These are phyloP conservation scores for Paecilomyces niveus DNA, from an alignment of 2,329 filamentous ascomycete species.

Conservation along the genomic window DNA sequence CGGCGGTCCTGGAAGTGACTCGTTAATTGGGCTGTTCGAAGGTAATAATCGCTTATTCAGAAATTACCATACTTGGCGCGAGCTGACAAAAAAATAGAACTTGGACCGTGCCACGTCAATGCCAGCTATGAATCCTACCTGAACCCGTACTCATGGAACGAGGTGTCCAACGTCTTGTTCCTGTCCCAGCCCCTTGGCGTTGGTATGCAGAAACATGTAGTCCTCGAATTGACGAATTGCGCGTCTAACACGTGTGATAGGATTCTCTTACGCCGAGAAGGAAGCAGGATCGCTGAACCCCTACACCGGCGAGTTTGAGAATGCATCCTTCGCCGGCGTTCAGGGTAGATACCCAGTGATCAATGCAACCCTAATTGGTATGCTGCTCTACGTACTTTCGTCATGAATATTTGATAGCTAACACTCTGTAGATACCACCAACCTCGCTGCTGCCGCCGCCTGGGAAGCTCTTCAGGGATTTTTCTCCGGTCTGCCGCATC, in stretches of 20 bases:
- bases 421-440: conserved; percentile 42
- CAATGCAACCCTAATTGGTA: conserved; percentile 41
- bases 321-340: conserved; percentile 34
- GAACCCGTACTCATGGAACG: conserved; percentile 56
- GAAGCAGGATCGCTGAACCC: conserved; percentile 36
- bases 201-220: conserved; percentile 25
- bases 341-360: conserved; percentile 44
- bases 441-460: conserved; percentile 48
- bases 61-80: not conserved
- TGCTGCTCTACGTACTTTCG: not conserved
- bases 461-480: conserved; percentile 53
- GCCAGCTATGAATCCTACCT: conserved; percentile 37
- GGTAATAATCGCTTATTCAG: conserved; percentile 14
- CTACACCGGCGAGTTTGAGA: conserved; percentile 40
- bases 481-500: conserved; percentile 40
- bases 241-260: conserved; percentile 10
- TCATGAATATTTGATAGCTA: not conserved
- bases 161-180: conserved; percentile 55
- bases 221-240: not conserved
- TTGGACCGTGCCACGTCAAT: conserved; percentile 39
- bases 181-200: conserved; percentile 55
- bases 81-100: conserved; percentile 17
- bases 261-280: conserved; percentile 28
- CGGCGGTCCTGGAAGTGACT: conserved; percentile 36
- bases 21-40: conserved; percentile 36